phyloP scores from a whole-genome alignment of 1,284 basidiomycete genomes.

The Tilletia setariae region DNA sequence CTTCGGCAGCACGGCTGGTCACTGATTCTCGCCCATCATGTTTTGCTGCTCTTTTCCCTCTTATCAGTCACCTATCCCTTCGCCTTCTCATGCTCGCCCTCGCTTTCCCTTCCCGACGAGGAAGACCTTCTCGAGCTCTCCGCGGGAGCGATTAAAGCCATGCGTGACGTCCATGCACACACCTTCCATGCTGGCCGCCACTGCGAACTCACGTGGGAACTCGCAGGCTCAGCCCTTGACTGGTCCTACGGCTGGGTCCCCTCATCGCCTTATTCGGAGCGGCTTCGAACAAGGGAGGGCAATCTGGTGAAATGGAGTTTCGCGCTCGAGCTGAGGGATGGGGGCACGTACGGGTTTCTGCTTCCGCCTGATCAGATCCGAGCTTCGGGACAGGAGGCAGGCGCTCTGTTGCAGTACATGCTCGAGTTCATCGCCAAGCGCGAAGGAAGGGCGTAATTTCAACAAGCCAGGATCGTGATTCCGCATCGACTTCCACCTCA shows the following conservation, averaged over 20 bases:
- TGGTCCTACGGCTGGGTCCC: background rate
- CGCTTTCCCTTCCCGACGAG: conserved; percentile 67
- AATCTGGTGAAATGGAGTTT: conserved; percentile 69
- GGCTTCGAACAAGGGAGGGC: background rate
- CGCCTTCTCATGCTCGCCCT: conserved; percentile 66
- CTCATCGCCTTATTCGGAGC: background rate
- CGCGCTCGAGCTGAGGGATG: conserved; percentile 73
- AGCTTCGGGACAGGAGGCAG: conserved; percentile 61
- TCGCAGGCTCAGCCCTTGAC: background rate
- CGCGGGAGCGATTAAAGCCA: conserved; percentile 67
- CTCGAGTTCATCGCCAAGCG: conserved; percentile 29
- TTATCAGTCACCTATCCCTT: conserved; percentile 64
- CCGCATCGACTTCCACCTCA: too few relatives aligned
- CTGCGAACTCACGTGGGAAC: conserved; percentile 61
- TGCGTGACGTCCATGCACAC: conserved; percentile 63
- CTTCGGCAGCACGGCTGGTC: too few relatives aligned
- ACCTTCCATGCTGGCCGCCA: conserved; percentile 64
- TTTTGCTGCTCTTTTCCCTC: too few relatives aligned
- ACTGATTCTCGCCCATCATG: background rate
- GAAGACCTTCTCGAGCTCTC: conserved; percentile 78
- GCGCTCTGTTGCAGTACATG: conserved; percentile 25
- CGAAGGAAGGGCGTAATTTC: background rate
- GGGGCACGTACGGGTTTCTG: conserved; percentile 76
- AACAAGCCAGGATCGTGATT: too few relatives aligned
- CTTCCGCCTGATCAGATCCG: conserved; percentile 71